A percentile compares a stretch with the other conserved stretches of the same genome.
These are phyloP conservation scores for Stenocarpella maydis DNA, from an alignment of 2,329 filamentous ascomycete species.

Conservation along the genomic window DNA sequence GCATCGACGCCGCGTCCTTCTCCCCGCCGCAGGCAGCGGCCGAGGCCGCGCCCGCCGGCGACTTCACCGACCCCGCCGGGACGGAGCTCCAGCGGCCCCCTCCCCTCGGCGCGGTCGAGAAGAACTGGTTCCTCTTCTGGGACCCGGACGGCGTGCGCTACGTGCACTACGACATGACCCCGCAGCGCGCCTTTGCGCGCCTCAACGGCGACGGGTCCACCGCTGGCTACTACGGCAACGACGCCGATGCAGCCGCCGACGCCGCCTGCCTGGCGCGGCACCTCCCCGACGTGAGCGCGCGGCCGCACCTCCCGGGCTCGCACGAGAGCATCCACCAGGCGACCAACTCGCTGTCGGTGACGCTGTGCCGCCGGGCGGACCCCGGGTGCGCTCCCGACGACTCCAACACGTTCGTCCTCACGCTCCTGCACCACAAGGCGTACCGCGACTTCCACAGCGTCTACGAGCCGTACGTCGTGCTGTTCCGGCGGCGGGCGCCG, in stretches of 20 bases:
- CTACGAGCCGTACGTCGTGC: constrained; percentile 64
- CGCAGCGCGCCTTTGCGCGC: constrained; percentile 58
- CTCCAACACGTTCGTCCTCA: constrained; percentile 62
- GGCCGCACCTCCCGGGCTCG: constrained; percentile 15
- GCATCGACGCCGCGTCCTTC: constrained; percentile 37
- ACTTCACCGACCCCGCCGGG: constrained; percentile 48
- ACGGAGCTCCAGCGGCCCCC: constrained; percentile 61
- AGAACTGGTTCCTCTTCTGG: constrained; percentile 72
- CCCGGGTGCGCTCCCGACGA: constrained; percentile 50
- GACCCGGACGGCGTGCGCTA: constrained; percentile 55
- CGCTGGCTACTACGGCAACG: constrained; percentile 47
- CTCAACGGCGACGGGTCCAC: constrained; percentile 54
- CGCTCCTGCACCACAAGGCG: constrained; percentile 63
- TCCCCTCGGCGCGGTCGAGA: constrained; percentile 58
- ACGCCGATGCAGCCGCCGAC: no score
- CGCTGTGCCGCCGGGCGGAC: constrained; percentile 60
- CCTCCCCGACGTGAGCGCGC: constrained; percentile 48
- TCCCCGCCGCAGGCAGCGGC: no score
- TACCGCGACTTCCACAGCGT: constrained; percentile 56
- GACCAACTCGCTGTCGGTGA: constrained; percentile 65
- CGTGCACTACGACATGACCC: constrained; percentile 61
- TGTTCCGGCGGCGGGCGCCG: constrained; percentile 56
- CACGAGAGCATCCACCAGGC: constrained; percentile 65
- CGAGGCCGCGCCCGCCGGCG: no score
- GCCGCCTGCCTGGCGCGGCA: constrained; percentile 54